phyloP scores from a whole-genome alignment of 2,329 filamentous ascomycete genomes.

The Mycocentrospora acerina region DNA sequence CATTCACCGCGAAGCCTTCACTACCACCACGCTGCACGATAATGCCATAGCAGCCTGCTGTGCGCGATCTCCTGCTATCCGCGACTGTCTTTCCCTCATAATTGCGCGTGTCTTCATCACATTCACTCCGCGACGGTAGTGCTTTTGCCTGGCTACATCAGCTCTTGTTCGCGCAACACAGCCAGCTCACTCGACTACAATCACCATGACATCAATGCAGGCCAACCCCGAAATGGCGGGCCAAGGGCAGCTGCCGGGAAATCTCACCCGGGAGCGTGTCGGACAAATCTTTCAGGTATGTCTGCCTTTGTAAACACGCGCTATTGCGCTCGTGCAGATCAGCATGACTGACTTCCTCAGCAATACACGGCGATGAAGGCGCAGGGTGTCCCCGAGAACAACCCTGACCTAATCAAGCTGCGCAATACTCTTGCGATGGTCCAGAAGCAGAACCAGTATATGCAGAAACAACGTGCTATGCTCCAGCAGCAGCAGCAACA shows the following conservation, averaged over 20 bases:
- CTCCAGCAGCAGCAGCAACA: constrained; percentile 57
- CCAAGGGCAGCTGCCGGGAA: constrained; percentile 62
- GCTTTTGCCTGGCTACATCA: constrained; percentile 10
- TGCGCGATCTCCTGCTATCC: constrained; percentile 23
- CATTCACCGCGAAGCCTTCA: constrained; percentile 25
- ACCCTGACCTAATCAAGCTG: constrained; percentile 85
- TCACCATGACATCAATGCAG: constrained; percentile 77
- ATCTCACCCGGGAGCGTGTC: constrained; percentile 74
- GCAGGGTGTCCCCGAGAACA: constrained; percentile 73
- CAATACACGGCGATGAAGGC: constrained; percentile 89
- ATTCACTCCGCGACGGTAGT: constrained; percentile 11
- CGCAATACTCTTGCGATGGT: constrained; percentile 74
- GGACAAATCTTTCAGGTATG: constrained; percentile 72
- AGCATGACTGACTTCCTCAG: constrained; percentile 54
- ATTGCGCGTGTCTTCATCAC: constrained; percentile 27
- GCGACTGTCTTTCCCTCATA: constrained; percentile 26
- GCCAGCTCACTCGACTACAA: constrained; percentile 12
- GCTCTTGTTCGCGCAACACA: constrained; percentile 16
- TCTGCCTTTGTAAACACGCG: constrained; percentile 10
- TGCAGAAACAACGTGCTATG: constrained; percentile 33
- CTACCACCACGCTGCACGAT: constrained; percentile 34
- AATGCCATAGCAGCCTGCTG: constrained; percentile 37
- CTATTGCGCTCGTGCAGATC: constrained; percentile 6
- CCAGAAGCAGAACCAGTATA: constrained; percentile 61
- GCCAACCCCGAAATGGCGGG: constrained; percentile 67